Evolutionary conservation across 2,329 filamentous ascomycete species (phyloP).

Genomic region (Gaeumannomyces tritici): DNA sequence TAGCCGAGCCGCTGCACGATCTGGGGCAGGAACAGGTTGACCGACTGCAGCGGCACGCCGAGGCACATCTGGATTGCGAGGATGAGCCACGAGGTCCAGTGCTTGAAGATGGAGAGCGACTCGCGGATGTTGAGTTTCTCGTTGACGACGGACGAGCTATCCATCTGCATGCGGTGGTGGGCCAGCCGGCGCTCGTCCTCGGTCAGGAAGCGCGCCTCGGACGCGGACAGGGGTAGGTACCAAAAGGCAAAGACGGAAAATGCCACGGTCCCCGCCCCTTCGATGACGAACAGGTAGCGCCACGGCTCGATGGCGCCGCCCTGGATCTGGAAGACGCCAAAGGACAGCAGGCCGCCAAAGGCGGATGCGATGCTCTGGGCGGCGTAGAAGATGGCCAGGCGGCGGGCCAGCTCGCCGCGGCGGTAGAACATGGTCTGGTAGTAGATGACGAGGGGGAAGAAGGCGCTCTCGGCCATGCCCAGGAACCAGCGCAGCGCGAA

Average conservation of each 20-base stretch:
- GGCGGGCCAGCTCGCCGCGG: conserved; percentile 59
- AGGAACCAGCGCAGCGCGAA: conserved; percentile 52
- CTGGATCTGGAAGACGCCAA: conserved; percentile 37
- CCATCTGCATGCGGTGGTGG: conserved; percentile 64
- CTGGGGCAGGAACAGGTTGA: conserved; percentile 18
- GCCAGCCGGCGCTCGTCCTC: conserved; percentile 59
- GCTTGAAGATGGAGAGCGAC: conserved; percentile 39
- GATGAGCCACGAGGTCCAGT: conserved; percentile 38
- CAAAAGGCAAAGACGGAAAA: conserved; percentile 57
- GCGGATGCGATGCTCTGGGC: conserved; percentile 11
- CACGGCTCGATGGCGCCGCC: conserved; percentile 27
- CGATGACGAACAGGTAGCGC: conserved; percentile 46
- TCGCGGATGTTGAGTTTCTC: conserved; percentile 42
- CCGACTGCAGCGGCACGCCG: conserved; percentile 48
- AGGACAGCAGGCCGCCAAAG: conserved; percentile 20
- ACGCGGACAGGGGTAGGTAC: conserved; percentile 57
- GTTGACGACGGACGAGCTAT: conserved; percentile 54
- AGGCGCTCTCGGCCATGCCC: conserved; percentile 39
- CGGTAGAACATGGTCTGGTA: conserved; percentile 61
- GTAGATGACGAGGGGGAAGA: conserved; percentile 18
- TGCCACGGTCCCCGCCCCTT: conserved; percentile 45
- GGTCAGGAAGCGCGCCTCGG: conserved; percentile 51
- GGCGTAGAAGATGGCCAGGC: conserved; percentile 53
- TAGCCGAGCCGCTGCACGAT: conserved; percentile 12
- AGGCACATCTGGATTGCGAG: conserved; percentile 47